A percentile compares a stretch with the other conserved stretches of the same genome.
Conservation (phyloP, 192 early-diverging fungal species). For the Coemansia sp. region DNA sequence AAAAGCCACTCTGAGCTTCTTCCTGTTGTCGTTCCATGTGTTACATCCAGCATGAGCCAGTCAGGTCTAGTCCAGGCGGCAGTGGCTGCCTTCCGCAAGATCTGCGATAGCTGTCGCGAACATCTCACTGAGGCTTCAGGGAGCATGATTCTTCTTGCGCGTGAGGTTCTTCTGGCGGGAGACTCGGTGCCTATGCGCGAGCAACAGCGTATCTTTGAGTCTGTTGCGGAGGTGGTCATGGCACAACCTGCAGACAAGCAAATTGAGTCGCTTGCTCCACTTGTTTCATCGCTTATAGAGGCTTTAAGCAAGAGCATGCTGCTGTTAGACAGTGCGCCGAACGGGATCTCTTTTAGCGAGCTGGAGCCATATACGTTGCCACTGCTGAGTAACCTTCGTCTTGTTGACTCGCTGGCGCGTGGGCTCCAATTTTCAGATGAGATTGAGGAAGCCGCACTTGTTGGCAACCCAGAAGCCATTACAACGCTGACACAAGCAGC, state of each 20-base stretch:
- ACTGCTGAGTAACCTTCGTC: conserved; percentile 23
- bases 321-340: conserved; percentile 13
- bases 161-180: conserved; percentile 51
- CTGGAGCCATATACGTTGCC: conserved; percentile 23
- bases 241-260: conserved; percentile 27
- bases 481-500: conserved; percentile 19
- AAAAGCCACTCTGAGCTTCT: conserved; percentile 63
- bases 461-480: conserved; percentile 25
- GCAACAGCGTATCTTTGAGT: conserved; percentile 52
- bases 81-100: conserved; percentile 64
- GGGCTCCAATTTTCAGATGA: conserved; percentile 51
- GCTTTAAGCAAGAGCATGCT: conserved; percentile 14
- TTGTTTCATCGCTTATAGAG: conserved; percentile 16
- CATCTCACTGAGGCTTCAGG: conserved; percentile 61
- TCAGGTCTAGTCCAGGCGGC: conserved; percentile 61
- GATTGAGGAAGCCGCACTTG: conserved; percentile 42
- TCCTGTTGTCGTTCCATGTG: conserved; percentile 60
- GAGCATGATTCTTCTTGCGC: conserved; percentile 61
- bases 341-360: conserved; percentile 1
- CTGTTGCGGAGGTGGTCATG: conserved; percentile 45
- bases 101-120: conserved; percentile 72
- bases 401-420: conserved; percentile 38
- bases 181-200: conserved; percentile 39
- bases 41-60: conserved; percentile 62
- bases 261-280: conserved; percentile 20